These are phyloP conservation scores for Heteromeles arbutifolia DNA, from an alignment of 306 rosid genomes.

Conservation along the genomic window DNA sequence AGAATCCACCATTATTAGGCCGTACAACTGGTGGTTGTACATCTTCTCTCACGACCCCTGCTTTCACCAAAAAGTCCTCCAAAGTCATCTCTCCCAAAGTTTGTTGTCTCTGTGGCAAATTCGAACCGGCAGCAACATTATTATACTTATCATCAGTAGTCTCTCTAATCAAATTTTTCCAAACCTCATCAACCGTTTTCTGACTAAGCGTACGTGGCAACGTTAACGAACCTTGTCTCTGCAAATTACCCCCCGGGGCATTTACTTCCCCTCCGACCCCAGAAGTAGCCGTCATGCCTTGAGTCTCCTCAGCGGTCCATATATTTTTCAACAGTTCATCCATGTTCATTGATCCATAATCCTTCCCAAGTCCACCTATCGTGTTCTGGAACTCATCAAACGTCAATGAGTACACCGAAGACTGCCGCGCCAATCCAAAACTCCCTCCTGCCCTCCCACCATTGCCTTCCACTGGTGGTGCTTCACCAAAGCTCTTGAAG, in stretches of 20 bases:
- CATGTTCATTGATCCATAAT: constrained; percentile 97
- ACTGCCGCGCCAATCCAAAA: constrained; percentile 44
- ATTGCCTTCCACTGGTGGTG: constrained; percentile 31
- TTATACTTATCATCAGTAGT: constrained; percentile 23
- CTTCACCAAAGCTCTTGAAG: constrained; percentile 54
- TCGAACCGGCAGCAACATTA: constrained; percentile 12
- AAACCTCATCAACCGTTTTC: constrained; percentile 91
- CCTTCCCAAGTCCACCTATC: constrained; percentile 71
- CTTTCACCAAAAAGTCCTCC: constrained; percentile 82
- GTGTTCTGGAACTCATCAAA: constrained; percentile 89
- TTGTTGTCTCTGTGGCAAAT: constrained; percentile 60
- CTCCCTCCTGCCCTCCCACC: constrained; percentile 35
- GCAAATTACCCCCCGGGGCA: constrained; percentile 42
- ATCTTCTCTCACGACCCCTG: constrained; percentile 94
- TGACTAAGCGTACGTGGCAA: constrained; percentile 89
- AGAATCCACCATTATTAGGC: constrained; percentile 43
- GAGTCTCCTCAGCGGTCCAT: constrained; percentile 89
- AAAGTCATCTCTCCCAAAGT: constrained; percentile 89
- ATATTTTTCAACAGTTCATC: constrained; percentile 88
- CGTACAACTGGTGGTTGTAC: constrained; percentile 35
- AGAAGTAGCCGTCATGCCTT: constrained; percentile 34
- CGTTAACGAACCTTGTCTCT: constrained; percentile 86
- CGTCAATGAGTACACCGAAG: constrained; percentile 75
- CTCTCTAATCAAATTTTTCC: constrained; percentile 70
- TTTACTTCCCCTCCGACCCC: constrained; percentile 22